Conservation (phyloP, 345 rosid genomes). For the Camelina sativa region DNA sequence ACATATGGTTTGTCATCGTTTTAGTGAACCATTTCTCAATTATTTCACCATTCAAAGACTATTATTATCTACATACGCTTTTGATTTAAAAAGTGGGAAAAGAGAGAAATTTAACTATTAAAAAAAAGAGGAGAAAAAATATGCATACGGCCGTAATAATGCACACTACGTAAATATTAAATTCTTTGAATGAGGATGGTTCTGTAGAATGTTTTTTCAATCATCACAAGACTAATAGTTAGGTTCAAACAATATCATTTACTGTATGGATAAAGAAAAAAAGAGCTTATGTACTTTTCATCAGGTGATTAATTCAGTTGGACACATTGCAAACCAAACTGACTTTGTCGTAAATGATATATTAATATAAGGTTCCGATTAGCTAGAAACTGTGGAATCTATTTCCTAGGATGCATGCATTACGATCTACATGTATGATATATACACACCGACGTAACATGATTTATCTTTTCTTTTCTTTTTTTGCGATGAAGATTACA, state of each 20-base stretch:
- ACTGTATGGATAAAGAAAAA: not conserved
- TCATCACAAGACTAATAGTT: not conserved
- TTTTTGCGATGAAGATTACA: not conserved
- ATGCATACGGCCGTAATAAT: too few relatives aligned
- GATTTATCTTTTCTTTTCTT: too few relatives aligned
- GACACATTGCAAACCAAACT: constrained; percentile 4
- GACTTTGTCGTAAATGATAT: not conserved
- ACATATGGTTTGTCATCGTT: not conserved
- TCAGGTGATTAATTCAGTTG: not conserved
- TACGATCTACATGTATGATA: not conserved
- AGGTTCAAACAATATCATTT: not conserved
- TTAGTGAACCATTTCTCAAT: not conserved
- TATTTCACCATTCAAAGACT: not conserved
- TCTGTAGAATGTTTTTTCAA: not conserved
- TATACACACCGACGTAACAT: constrained; percentile 13
- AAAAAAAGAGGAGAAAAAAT: not conserved
- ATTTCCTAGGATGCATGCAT: constrained; percentile 12
- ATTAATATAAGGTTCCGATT: not conserved
- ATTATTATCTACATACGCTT: not conserved
- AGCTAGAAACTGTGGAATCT: constrained; percentile 23
- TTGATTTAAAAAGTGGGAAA: not conserved
- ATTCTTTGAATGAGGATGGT: too few relatives aligned
- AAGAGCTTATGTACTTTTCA: not conserved
- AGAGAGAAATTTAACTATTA: not conserved
- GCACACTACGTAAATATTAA: too few relatives aligned